phyloP scores from a whole-genome alignment of 768 basidiomycete species.

The Termitomyces sp. region DNA sequence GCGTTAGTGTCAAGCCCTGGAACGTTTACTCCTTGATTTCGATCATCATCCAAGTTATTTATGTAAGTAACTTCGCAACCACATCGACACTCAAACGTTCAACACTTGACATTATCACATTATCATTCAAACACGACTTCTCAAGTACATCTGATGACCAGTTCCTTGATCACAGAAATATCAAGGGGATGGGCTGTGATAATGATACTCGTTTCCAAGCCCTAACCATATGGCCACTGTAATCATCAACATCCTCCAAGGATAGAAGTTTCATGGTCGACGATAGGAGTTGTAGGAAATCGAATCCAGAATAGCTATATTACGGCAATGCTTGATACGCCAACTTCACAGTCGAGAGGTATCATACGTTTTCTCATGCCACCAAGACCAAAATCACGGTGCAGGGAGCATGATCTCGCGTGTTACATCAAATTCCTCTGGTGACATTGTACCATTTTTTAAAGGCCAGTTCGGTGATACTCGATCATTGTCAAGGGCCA shows the following conservation, averaged over 20 bases:
- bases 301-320: neutral
- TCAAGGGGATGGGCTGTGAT: neutral
- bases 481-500: conserved; percentile 20
- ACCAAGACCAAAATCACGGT: neutral
- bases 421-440: conserved; percentile 1
- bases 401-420: conserved; percentile 5
- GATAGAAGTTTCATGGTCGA: neutral
- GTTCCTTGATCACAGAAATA: neutral
- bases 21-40: neutral
- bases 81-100: neutral
- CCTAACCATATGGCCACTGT: neutral
- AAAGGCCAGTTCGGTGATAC: conserved; percentile 8
- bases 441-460: neutral
- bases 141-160: neutral
- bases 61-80: neutral
- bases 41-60: neutral
- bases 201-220: neutral
- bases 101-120: neutral
- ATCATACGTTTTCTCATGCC: neutral
- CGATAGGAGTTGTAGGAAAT: neutral
- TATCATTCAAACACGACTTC: neutral
- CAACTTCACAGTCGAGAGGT: neutral
- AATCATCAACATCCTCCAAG: neutral
- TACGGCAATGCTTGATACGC: neutral
- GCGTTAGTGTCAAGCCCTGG: no score